Evolutionary conservation across 495 filamentous ascomycete species (phyloP).

Genomic region (Cryomyces minteri): DNA sequence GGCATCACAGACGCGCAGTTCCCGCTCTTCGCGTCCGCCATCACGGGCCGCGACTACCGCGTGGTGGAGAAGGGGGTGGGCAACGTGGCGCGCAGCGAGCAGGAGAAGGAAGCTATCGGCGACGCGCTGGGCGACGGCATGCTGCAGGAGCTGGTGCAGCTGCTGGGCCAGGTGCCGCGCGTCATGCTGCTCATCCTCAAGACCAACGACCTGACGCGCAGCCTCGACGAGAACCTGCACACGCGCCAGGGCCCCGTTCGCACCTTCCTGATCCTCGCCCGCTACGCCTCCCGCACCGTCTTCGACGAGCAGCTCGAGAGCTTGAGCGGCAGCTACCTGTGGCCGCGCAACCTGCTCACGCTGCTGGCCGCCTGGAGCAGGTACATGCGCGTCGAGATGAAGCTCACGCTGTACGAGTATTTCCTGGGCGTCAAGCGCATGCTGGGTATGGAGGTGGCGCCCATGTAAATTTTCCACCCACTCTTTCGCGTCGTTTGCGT

Average conservation of each 20-base stretch:
- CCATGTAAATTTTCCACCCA: conserved; percentile 21
- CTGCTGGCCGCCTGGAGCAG: conserved; percentile 37
- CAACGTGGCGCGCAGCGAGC: conserved; percentile 35
- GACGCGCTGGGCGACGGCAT: conserved; percentile 72
- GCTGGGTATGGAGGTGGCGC: conserved; percentile 10
- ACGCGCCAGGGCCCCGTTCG: conserved; percentile 75
- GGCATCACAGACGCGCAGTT: conserved; percentile 86
- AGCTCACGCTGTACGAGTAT: conserved; percentile 42
- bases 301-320: conserved; percentile 71
- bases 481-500: too few relatives aligned
- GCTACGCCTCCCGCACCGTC: conserved; percentile 78
- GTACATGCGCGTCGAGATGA: conserved; percentile 44
- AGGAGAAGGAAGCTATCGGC: conserved; percentile 69
- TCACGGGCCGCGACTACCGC: conserved; percentile 82
- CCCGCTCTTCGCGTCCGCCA: conserved; percentile 85
- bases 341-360: conserved; percentile 33
- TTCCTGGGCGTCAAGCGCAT: conserved; percentile 35
- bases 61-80: conserved; percentile 46
- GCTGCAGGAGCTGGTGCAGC: conserved; percentile 67
- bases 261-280: conserved; percentile 82
- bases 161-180: conserved; percentile 75
- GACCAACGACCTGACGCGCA: conserved; percentile 92
- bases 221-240: conserved; percentile 83
- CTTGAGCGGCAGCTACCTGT: conserved; percentile 41
- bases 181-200: conserved; percentile 93